Evolutionary conservation across 1,284 basidiomycete species (phyloP), one percentile per base, ranked within the genome.

Genomic region (Puccinia triticina): DNA sequence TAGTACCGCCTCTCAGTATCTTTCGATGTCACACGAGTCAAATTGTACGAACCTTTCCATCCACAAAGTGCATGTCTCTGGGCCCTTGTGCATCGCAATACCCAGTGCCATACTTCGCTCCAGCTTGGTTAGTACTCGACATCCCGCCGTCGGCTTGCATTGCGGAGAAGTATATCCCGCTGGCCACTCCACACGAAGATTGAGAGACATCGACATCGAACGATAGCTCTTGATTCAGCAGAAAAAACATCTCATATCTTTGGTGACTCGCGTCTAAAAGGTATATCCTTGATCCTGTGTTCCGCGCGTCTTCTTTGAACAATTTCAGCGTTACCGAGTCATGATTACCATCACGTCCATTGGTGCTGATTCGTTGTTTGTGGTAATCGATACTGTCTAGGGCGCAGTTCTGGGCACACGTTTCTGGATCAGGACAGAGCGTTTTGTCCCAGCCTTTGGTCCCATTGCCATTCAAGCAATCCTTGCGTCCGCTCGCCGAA

Each of bases 31-130:
- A 18, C 11, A 48, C 48, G 18, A 48, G 18, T n/a, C n/a, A 57
- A 67, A 57, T 72, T 26, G 40, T 29, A 84, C 87, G 77, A 84
- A 90, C 90, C 87, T 87, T 85, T 84, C 90, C 90, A 85, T 89
- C 88, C 85, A 90, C 90, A 86, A 90, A 90, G 85, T 90, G 90
- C 86, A 90, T 87, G 83, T 90, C 89, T 26, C 88, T 88, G n/a
- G 87, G 86, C 83, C 87, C 87, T 84, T 87, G 87, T 29, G 86
- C 85, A 84, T 87, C 87, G 77, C 87, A 87, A 85, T 87, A 87
- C 16, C 86, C 87, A 23, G 37, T 34, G 14, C 74, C 74, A 57
- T 59, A 76, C 34, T 37, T 10, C 18, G 74, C 32, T 12, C 74
- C 74, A 26, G 74, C 74, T 37, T 32, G 50, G 34, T 59, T 76